Evolutionary conservation across 306 rosid species (phyloP).

Genomic region (Gynostemma pentaphyllum): DNA sequence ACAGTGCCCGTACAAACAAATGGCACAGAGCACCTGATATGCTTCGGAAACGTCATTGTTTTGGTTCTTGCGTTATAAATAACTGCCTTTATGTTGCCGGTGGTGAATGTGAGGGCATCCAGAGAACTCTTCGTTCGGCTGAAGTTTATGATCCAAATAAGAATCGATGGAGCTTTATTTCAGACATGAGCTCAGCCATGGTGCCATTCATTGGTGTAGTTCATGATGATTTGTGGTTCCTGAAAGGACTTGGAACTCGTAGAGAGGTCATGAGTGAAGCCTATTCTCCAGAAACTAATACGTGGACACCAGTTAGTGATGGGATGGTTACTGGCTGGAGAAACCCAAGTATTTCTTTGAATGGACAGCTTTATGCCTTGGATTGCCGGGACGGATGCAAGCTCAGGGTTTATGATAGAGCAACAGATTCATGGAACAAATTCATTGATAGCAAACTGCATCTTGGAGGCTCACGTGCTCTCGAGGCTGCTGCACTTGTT

Average conservation of each 20-base stretch:
- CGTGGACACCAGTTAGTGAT: constrained; percentile 67
- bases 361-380: constrained; percentile 76
- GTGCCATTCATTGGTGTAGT: constrained; percentile 96
- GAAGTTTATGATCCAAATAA: constrained; percentile 89
- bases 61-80: constrained; percentile 90
- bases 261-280: constrained; percentile 92
- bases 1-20: constrained; percentile 85
- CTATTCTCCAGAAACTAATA: constrained; percentile 79
- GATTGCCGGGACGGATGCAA: constrained; percentile 96
- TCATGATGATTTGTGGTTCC: constrained; percentile 80
- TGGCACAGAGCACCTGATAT: constrained; percentile 98
- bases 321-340: constrained; percentile 96
- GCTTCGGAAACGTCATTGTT: constrained; percentile 91
- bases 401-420: constrained; percentile 70
- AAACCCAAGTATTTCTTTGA: constrained; percentile 82
- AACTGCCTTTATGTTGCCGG: constrained; percentile 97
- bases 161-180: constrained; percentile 80
- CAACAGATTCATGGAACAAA: constrained; percentile 81
- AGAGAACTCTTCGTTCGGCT: constrained; percentile 91
- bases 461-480: constrained; percentile 76
- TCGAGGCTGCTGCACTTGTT: constrained; percentile 96
- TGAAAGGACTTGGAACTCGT: constrained; percentile 86
- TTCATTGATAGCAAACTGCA: constrained; percentile 96
- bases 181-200: constrained; percentile 95
- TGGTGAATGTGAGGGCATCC: constrained; percentile 98